Evolutionary conservation across 2,329 filamentous ascomycete genomes (phyloP), one percentile per base, ranked within the genome.

Genomic region (Alternaria gansuensis): DNA sequence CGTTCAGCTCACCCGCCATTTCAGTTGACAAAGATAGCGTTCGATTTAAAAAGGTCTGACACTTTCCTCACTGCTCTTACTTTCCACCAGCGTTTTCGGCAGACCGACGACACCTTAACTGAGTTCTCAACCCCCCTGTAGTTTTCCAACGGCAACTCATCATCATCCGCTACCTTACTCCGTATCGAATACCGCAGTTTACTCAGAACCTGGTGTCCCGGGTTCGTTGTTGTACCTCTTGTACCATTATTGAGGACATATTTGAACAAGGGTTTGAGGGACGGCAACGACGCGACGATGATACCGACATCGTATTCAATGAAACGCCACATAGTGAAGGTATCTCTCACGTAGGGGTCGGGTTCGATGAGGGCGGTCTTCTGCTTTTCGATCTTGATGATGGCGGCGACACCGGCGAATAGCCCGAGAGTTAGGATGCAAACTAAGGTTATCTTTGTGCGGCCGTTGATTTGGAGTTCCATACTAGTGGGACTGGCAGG

Each of bases 271-370:
- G 79, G 78, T 24, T 77, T 78, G 29, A 81, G 70, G 0, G 78
- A 69, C 2, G 80, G 80, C 0, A 82, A 65, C 0, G 75, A 80
- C 6, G 79, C 78, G 2, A 80, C 80, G 2, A 81, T 70, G 48
- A 82, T 80, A 2, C 79, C 80, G 10, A 81, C 67, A 41, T 78
- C 78, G 33, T 82, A 74, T 59, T 83, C 80, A 50, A 82, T 76
- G 60, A 75, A 77, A 58, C 78, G 78, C 80, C 80, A 82, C n/a
- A 82, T 71, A 29, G 77, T 79, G 67, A 81, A 82, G 4, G 68
- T 68, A 60, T 80, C 74, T 44, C 72, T 50, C 41, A 77, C 78
- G 9, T 71, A 51, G 6, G n/a, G 26, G 9, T 41, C 37, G 2
- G 49, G 36, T 11, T 51, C n/a, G 26, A 13, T 23, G 49, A 51